phyloP scores from a whole-genome alignment of 2,329 filamentous ascomycete genomes.

The Thelonectria olida region DNA sequence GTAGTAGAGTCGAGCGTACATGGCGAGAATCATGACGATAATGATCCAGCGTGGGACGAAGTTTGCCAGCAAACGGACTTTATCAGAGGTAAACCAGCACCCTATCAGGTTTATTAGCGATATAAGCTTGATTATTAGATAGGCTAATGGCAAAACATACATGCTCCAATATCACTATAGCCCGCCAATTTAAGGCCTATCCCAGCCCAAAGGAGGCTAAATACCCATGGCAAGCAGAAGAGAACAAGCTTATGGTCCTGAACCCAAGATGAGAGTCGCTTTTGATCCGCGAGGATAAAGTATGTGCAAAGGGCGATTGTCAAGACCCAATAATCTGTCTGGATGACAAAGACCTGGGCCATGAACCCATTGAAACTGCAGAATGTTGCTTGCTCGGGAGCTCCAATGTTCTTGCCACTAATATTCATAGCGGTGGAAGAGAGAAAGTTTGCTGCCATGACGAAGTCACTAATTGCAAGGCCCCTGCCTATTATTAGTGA shows the following conservation, averaged over 20 bases:
- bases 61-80: conserved; percentile 12
- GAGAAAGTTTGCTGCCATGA: conserved; percentile 18
- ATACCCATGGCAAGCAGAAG: conserved; percentile 1
- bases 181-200: conserved; percentile 5
- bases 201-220: conserved; percentile 10
- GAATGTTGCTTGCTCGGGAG: conserved; percentile 8
- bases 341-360: conserved; percentile 16
- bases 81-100: conserved; percentile 20
- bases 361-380: conserved; percentile 16
- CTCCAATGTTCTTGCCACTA: conserved; percentile 3
- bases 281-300: conserved; percentile 13
- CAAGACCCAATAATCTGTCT: conserved; percentile 20
- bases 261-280: conserved; percentile 1
- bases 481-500: conserved; percentile 6
- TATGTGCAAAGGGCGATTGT: conserved; percentile 10
- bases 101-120: not conserved
- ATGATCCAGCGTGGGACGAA: conserved; percentile 17
- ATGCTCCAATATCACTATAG: conserved; percentile 18
- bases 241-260: conserved; percentile 4
- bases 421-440: conserved; percentile 12
- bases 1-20: conserved; percentile 7
- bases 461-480: conserved; percentile 12
- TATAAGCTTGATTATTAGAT: too few species aligned
- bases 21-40: conserved; percentile 11
- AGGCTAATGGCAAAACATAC: not conserved